phyloP scores from a whole-genome alignment of 129 eudicot species.

The Helianthus tuberosus region DNA sequence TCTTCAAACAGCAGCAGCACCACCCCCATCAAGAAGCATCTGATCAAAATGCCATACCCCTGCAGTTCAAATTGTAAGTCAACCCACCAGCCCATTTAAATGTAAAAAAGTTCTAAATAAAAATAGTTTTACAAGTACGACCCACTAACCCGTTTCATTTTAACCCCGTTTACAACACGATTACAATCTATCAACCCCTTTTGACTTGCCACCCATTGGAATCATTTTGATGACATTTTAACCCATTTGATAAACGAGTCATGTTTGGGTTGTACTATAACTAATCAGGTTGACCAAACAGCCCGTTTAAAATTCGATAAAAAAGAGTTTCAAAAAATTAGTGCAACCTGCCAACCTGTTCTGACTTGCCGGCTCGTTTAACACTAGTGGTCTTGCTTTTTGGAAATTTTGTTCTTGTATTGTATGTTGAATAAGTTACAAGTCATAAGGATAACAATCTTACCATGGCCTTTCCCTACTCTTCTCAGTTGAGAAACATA shows the following conservation, averaged over 20 bases:
- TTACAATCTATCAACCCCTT: too few relatives aligned
- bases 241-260: not conserved
- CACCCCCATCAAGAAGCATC: conserved; percentile 65
- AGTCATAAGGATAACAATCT: conserved; percentile 9
- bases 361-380: not conserved
- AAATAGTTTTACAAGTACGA: not conserved
- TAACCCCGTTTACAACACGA: too few relatives aligned
- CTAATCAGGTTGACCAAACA: not conserved
- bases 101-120: not conserved
- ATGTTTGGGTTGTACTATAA: not conserved
- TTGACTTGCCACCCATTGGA: too few relatives aligned
- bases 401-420: not conserved
- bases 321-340: not conserved
- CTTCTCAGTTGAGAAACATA: conserved; percentile 84
- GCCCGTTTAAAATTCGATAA: not conserved
- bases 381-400: not conserved
- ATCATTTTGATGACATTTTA: not conserved
- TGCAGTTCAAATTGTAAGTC: conserved; percentile 33
- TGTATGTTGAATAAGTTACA: too few relatives aligned
- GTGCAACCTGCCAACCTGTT: not conserved
- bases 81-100: too few relatives aligned
- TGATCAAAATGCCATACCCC: conserved; percentile 99
- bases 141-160: not conserved
- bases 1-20: conserved; percentile 37
- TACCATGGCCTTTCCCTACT: conserved; percentile 99